Conservation (phyloP, 208 protist genomes). For the Histomonas meleagridis region DNA sequence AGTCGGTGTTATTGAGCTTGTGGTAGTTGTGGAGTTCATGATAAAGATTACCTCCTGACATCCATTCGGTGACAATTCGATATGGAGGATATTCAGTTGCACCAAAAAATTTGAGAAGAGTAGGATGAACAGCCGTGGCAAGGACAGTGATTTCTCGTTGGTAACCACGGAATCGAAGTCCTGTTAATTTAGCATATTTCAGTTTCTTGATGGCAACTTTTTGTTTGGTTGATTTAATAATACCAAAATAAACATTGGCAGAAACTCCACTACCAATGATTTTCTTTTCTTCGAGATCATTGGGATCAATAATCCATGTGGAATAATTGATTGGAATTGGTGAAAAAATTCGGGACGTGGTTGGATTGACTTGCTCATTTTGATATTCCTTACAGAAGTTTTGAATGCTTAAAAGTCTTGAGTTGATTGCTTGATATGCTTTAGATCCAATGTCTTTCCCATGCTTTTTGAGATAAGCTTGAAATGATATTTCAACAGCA, state of each 20-base stretch:
- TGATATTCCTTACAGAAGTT: background rate
- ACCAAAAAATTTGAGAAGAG: background rate
- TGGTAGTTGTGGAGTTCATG: conserved; percentile 20
- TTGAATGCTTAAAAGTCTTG: background rate
- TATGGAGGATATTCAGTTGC: conserved; percentile 5
- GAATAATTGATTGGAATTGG: conserved; percentile 16
- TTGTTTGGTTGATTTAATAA: background rate
- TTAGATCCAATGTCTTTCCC: no score
- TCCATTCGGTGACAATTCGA: conserved; percentile 34
- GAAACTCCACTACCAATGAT: conserved; percentile 20
- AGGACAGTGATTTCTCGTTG: background rate
- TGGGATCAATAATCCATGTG: background rate
- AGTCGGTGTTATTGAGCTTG: background rate
- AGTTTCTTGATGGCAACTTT: conserved; percentile 1
- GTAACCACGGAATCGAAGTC: background rate
- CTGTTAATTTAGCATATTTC: background rate
- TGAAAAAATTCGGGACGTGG: background rate
- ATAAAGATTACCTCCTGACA: background rate
- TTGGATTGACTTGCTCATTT: background rate
- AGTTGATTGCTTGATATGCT: background rate
- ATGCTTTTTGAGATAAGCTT: background rate
- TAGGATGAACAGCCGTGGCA: background rate
- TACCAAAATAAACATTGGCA: background rate
- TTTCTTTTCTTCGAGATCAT: background rate
- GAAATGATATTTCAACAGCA: background rate